Conservation (phyloP, 2,329 filamentous ascomycete genomes). For the Polytolypa hystricis region DNA sequence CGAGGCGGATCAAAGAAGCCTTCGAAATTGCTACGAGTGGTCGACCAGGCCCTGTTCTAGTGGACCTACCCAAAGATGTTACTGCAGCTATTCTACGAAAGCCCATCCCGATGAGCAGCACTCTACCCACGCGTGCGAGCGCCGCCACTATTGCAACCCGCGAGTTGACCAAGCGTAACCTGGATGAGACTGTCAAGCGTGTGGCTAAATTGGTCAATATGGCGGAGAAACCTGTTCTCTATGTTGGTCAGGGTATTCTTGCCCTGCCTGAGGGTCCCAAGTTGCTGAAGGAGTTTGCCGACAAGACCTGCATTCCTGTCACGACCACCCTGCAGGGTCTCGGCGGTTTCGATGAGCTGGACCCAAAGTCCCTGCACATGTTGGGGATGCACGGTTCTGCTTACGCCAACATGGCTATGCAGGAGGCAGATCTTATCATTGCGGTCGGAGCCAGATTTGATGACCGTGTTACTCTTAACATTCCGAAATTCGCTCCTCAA, state of each 20-base stretch:
- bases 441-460: slow-evolving; percentile 91
- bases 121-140: slow-evolving; percentile 68
- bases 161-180: slow-evolving; percentile 59
- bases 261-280: slow-evolving; percentile 66
- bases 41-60: slow-evolving; percentile 83
- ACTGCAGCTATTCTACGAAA: slow-evolving; percentile 73
- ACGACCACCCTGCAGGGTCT: slow-evolving; percentile 93
- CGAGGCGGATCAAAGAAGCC: slow-evolving; percentile 88
- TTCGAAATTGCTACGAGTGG: slow-evolving; percentile 96
- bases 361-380: slow-evolving; percentile 94
- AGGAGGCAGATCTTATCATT: slow-evolving; percentile 91
- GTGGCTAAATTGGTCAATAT: slow-evolving; percentile 75
- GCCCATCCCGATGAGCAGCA: slow-evolving; percentile 68
- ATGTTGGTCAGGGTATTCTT: slow-evolving; percentile 84
- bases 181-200: slow-evolving; percentile 60
- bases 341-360: slow-evolving; percentile 82
- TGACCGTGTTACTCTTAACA: slow-evolving; percentile 76
- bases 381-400: slow-evolving; percentile 96
- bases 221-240: slow-evolving; percentile 89
- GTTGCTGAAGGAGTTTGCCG: slow-evolving; percentile 72
- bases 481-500: slow-evolving; percentile 78
- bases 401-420: slow-evolving; percentile 97
- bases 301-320: slow-evolving; percentile 85
- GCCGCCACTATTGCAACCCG: slow-evolving; percentile 74
- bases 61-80: slow-evolving; percentile 93